Conservation (phyloP, 2,329 filamentous ascomycete genomes). For the Penicillium sp. region DNA sequence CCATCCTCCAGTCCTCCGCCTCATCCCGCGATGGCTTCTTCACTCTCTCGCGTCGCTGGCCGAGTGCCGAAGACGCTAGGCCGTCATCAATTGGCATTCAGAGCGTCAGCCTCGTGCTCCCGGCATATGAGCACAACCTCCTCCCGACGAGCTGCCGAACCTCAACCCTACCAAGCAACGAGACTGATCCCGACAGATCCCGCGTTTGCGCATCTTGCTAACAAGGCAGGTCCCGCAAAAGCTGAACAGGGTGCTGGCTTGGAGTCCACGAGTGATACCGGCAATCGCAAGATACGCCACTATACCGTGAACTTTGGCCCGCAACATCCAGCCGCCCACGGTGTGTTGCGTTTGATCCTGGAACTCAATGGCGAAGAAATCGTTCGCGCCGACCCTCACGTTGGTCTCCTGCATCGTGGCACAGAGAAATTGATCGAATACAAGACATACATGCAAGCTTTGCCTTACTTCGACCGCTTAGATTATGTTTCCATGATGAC, state of each 20-base stretch:
- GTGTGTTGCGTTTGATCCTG: slow-evolving; percentile 93
- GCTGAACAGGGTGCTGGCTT: slow-evolving; percentile 43
- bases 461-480: slow-evolving; percentile 97
- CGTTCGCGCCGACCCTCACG: slow-evolving; percentile 91
- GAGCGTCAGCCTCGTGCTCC: slow-evolving; percentile 40
- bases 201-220: slow-evolving; percentile 46
- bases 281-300: slow-evolving; percentile 83
- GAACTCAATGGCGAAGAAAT: slow-evolving; percentile 98
- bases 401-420: slow-evolving; percentile 90
- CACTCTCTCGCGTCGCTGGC: slow-evolving; percentile 58
- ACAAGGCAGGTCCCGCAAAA: slow-evolving; percentile 38
- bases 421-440: slow-evolving; percentile 99
- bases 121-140: slow-evolving; percentile 55
- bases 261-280: slow-evolving; percentile 42
- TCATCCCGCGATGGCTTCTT: slow-evolving; percentile 53
- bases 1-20: slow-evolving; percentile 21
- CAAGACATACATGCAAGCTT: slow-evolving; percentile 96
- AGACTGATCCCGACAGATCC: slow-evolving; percentile 57
- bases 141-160: slow-evolving; percentile 51
- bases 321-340: slow-evolving; percentile 97
- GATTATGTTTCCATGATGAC: slow-evolving; percentile 99
- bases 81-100: slow-evolving; percentile 48
- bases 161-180: slow-evolving; percentile 47
- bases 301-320: slow-evolving; percentile 99
- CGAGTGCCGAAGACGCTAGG: slow-evolving; percentile 58